These are phyloP conservation scores for Cnidoscolus chayamansa DNA, from an alignment of 441 rosid genomes.

Conservation along the genomic window DNA sequence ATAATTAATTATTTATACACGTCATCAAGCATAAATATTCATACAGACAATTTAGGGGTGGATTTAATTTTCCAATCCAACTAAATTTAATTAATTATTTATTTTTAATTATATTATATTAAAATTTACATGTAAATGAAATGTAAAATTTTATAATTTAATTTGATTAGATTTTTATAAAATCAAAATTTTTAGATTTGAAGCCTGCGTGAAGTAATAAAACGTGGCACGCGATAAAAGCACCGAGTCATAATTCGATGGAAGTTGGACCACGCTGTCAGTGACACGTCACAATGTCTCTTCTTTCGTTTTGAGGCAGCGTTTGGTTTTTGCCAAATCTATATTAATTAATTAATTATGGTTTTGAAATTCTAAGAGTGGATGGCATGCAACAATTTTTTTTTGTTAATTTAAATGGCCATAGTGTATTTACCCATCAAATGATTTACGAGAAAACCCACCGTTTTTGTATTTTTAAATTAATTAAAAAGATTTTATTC, in stretches of 20 bases:
- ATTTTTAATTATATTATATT: no score
- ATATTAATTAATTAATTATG: neutral
- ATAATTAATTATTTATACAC: no score
- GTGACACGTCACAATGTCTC: constrained; percentile 29
- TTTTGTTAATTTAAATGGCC: no score
- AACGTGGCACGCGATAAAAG: constrained; percentile 20
- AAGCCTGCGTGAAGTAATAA: neutral
- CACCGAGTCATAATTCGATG: constrained; percentile 5
- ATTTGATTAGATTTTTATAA: neutral
- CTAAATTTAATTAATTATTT: no score
- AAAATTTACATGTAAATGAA: no score
- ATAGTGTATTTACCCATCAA: neutral
- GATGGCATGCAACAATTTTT: neutral
- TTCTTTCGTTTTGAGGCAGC: neutral
- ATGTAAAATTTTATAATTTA: neutral
- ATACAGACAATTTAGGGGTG: no score
- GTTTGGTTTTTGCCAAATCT: constrained; percentile 14
- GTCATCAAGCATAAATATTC: no score
- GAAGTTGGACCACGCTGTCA: constrained; percentile 15
- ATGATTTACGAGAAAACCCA: neutral
- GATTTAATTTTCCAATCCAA: no score
- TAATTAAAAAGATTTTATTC: neutral
- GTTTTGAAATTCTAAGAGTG: neutral
- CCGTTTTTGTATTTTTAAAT: neutral
- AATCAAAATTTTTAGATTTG: no score